These are phyloP conservation scores for Dendrobium catenatum DNA, from an alignment of 106 monocot species.

Conservation along the genomic window DNA sequence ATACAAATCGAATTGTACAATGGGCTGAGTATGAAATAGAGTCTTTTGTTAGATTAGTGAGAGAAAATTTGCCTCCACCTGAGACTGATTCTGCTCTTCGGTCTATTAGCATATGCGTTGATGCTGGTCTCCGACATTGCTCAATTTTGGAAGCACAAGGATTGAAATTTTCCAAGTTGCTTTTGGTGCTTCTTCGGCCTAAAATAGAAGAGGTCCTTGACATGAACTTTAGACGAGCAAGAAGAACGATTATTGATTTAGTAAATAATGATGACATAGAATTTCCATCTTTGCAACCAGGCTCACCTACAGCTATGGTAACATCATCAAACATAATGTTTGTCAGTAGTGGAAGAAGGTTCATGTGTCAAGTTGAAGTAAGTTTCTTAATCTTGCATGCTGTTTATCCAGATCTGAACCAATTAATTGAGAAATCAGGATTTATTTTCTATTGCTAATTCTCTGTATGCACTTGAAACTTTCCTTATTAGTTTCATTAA, in stretches of 20 bases:
- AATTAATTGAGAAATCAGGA: not conserved
- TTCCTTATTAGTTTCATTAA: not conserved
- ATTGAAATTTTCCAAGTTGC: conserved; percentile 77
- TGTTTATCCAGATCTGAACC: not conserved
- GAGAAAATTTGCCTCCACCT: conserved; percentile 61
- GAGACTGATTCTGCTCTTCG: conserved; percentile 66
- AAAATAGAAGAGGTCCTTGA: conserved; percentile 87
- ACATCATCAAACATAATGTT: conserved; percentile 54
- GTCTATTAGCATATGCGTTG: conserved; percentile 69
- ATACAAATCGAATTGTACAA: conserved; percentile 63
- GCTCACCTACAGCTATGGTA: conserved; percentile 33
- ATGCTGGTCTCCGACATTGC: conserved; percentile 76
- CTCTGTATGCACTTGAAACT: not conserved
- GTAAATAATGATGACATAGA: conserved; percentile 39
- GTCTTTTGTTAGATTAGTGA: conserved; percentile 60
- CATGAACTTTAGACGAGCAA: conserved; percentile 79
- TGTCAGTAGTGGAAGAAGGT: conserved; percentile 51
- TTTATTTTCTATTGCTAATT: not conserved
- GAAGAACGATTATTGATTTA: conserved; percentile 59
- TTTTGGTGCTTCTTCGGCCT: conserved; percentile 75
- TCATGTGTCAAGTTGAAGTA: conserved; percentile 81
- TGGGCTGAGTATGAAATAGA: conserved; percentile 96
- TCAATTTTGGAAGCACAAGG: conserved; percentile 60
- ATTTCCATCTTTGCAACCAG: conserved; percentile 22
- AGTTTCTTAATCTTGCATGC: conserved; percentile 7